Percentiles rank a stretch among this genome's conserved stretches.
Evolutionary conservation across 768 basidiomycete species (phyloP).

Genomic region (Hydnum rufescens): DNA sequence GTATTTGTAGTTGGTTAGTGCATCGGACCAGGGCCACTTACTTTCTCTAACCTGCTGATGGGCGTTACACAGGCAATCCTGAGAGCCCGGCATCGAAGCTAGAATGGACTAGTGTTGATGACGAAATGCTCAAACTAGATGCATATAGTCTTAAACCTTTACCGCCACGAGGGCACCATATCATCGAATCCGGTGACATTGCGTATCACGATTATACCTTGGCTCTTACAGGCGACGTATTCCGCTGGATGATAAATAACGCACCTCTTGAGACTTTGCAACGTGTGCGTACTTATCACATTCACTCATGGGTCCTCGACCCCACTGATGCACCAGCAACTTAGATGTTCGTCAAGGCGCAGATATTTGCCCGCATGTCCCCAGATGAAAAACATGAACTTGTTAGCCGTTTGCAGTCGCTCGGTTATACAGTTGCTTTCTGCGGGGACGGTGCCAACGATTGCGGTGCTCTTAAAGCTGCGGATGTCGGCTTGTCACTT

Average conservation of each 20-base stretch:
- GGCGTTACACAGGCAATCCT: constrained; percentile 16
- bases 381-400: constrained; percentile 99
- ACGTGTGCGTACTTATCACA: constrained; percentile 34
- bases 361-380: constrained; percentile 96
- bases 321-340: neutral
- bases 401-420: constrained; percentile 75
- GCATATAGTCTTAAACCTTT: constrained; percentile 71
- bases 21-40: neutral
- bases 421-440: constrained; percentile 95
- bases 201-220: constrained; percentile 77
- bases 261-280: constrained; percentile 88
- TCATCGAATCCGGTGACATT: constrained; percentile 48
- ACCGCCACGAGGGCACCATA: constrained; percentile 45
- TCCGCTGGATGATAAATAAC: constrained; percentile 95
- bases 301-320: neutral
- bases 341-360: constrained; percentile 93
- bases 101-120: constrained; percentile 87
- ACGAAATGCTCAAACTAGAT: constrained; percentile 67
- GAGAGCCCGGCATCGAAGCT: constrained; percentile 32
- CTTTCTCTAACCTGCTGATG: neutral
- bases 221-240: constrained; percentile 85
- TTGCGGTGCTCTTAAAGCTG: constrained; percentile 94
- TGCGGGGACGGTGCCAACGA: constrained; percentile 99
- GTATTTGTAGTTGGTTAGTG: constrained; percentile 58
- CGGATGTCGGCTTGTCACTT: constrained; percentile 89